Evolutionary conservation across 2,329 filamentous ascomycete species (phyloP), one percentile per base, ranked within the genome.

Genomic region (Grosmannia penicillata): DNA sequence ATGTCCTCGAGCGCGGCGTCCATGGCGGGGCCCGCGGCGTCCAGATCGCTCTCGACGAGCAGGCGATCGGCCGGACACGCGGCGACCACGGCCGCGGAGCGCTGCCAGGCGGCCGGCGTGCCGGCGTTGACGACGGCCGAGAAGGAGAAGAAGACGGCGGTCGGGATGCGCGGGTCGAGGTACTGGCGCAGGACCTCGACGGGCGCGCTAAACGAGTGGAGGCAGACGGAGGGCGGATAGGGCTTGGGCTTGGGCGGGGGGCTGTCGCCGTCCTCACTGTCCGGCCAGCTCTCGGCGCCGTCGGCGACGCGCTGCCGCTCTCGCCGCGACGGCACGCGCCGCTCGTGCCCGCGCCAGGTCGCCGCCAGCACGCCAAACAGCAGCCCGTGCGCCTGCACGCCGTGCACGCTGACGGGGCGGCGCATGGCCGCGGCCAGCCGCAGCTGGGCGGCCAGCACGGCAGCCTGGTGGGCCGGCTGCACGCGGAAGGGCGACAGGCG

Each of bases 121-220:
- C 69, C 67, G 49, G 87, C 71, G 52, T 96, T 98, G 49, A 98
- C 81, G 6, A 75, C 77, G 0, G 69, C 68, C 2, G 86, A 95
- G 53, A 96, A 93, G 1, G 86, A 94, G 49, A 93, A 87, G 57
- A 78, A 98, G 17, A 96, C 68, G 14, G 75, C 66, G 1, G 77
- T 75, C 0, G 89, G 89, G 8, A 91, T 74, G 1, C 70, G 65
- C 1, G 74, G 72, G 45, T 81, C 69, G 34, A 85, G 60, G 51
- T 94, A 96, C 55, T 86, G 85, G 46, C 72, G 78, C 27, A 95
- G 60, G 24, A 78, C 70, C 40, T 91, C 78, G 10, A 74, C 65
- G 6, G 79, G 71, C 0, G 85, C 89, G 34, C 82, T 93, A 57
- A 86, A 98, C 0, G 87, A 95, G 57, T 98, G 91, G 42, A 98